Base-by-base conservation (phyloP, 352 stramenopile genomes). In the Phytophthora multivora region DNA sequence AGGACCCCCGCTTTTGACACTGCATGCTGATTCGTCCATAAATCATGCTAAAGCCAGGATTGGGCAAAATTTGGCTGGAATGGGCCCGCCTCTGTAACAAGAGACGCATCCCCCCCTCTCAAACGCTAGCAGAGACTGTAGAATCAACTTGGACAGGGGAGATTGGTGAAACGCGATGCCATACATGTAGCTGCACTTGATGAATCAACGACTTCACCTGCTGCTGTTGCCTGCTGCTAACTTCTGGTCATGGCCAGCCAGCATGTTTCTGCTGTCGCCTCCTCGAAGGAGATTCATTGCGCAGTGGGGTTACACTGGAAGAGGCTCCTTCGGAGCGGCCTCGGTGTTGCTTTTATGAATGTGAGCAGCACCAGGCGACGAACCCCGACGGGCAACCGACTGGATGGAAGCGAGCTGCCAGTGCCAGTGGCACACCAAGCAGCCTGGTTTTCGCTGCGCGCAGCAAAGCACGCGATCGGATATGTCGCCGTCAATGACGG, bases 361-460 rank as follows among this genome's bases (percentile, higher is more conserved):
- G 19, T 38, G 54, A 53, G 59, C 62, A 70, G 41, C 54, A 51
- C 47, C 61, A 51, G 61, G 53, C 38, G 36, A 35, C 12, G 49
- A 8, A 47, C 13, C 31, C 12, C 43, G 25, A 39, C 18, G n/a
- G 33, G 41, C 38, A 51, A 48, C 51, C 51, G 15, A 40, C 25
- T 25, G 49, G 31, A 28, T 66, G 62, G 55, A 59, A 43, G 33
- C 21, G 35, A 41, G 46, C 19, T 30, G n/a, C n/a, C n/a, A n/a
- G n/a, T n/a, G n/a, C n/a, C n/a, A n/a, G n/a, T n/a, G 30, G 49
- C 54, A 23, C 16, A 42, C 62, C 49, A 71, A 62, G 49, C 56
- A 66, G 56, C 49, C 62, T 66, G 56, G 51, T 66, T 71, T 38
- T 71, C 62, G 62, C 38, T 66, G 55, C 48, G 35, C 62, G 62